A percentile compares a stretch with the other conserved stretches of the same genome.
Evolutionary conservation across 805 yeast genomes (phyloP).

Genomic region (Ogataea kodamae): DNA sequence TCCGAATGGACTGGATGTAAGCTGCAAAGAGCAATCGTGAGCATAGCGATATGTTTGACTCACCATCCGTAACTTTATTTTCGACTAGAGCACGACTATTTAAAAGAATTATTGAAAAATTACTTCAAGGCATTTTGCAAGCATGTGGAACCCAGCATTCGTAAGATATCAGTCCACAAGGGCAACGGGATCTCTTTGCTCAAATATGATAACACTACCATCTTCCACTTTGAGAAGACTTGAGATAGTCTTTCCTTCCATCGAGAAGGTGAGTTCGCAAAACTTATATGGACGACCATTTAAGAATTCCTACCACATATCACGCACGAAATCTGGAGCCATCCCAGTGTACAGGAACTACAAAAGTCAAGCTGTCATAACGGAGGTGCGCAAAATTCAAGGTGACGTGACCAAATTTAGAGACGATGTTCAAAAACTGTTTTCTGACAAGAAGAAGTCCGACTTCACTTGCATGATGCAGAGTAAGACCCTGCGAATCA

Average conservation of each 20-base stretch:
- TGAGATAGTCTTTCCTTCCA: slow-evolving; percentile 25
- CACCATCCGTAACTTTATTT: slow-evolving; percentile 10
- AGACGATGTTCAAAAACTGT: slow-evolving; percentile 53
- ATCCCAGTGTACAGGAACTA: slow-evolving; percentile 78
- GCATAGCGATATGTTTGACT: slow-evolving; percentile 14
- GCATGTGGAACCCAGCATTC: slow-evolving; percentile 6
- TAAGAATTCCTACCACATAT: slow-evolving; percentile 38
- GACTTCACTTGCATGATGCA: slow-evolving; percentile 47
- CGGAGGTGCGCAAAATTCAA: slow-evolving; percentile 67
- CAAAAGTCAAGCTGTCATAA: slow-evolving; percentile 58
- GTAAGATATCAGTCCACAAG: slow-evolving; percentile 21
- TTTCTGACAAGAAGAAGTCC: slow-evolving; percentile 44
- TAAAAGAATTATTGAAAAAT: slow-evolving; percentile 1
- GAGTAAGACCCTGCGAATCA: slow-evolving; percentile 50
- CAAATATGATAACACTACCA: background rate
- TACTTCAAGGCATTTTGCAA: slow-evolving; percentile 1
- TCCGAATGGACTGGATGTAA: slow-evolving; percentile 15
- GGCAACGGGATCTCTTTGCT: slow-evolving; percentile 1
- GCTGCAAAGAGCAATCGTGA: slow-evolving; percentile 12
- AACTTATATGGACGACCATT: slow-evolving; percentile 34
- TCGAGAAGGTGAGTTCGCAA: slow-evolving; percentile 22
- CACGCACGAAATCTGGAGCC: slow-evolving; percentile 59
- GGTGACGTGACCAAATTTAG: slow-evolving; percentile 69
- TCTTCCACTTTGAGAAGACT: slow-evolving; percentile 12
- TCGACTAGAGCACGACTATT: background rate